A percentile compares a stretch with the other conserved stretches of the same genome.
Conservation (phyloP, 2,329 filamentous ascomycete species). For the Sporothrix phasma region DNA sequence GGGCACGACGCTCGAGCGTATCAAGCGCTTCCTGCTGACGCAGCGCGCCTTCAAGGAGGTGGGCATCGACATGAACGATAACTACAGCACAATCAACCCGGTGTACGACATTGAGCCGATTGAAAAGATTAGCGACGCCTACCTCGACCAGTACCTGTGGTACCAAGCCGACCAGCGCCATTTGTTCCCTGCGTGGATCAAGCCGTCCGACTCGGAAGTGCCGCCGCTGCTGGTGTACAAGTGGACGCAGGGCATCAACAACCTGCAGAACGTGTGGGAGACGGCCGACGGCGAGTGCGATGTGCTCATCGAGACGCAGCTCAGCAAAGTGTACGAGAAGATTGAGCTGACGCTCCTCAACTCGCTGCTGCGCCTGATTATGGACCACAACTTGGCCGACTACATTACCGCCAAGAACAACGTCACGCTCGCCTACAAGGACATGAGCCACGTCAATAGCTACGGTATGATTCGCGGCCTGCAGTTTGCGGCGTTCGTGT, state of each 20-base stretch:
- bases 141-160: constrained; percentile 97
- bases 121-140: constrained; percentile 98
- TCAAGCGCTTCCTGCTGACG: constrained; percentile 94
- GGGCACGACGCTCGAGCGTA: constrained; percentile 86
- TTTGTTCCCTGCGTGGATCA: constrained; percentile 97
- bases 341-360: constrained; percentile 95
- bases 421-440: constrained; percentile 97
- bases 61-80: constrained; percentile 99
- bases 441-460: constrained; percentile 99
- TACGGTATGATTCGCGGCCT: constrained; percentile 97
- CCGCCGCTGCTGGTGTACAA: constrained; percentile 93
- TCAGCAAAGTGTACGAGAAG: constrained; percentile 99
- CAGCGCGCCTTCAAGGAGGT: constrained; percentile 99
- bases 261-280: constrained; percentile 90
- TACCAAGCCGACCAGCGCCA: constrained; percentile 97
- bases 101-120: constrained; percentile 99
- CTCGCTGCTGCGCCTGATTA: constrained; percentile 83
- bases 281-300: constrained; percentile 91
- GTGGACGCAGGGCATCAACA: constrained; percentile 99
- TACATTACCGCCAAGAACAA: constrained; percentile 99
- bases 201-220: constrained; percentile 95
- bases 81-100: constrained; percentile 97
- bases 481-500: constrained; percentile 97
- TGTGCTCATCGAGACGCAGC: constrained; percentile 94
- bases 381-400: constrained; percentile 98